Percentiles rank a stretch among this genome's conserved stretches.
These are phyloP conservation scores for Alternaria brassicicola DNA, from an alignment of 2,329 filamentous ascomycete genomes.

Conservation along the genomic window DNA sequence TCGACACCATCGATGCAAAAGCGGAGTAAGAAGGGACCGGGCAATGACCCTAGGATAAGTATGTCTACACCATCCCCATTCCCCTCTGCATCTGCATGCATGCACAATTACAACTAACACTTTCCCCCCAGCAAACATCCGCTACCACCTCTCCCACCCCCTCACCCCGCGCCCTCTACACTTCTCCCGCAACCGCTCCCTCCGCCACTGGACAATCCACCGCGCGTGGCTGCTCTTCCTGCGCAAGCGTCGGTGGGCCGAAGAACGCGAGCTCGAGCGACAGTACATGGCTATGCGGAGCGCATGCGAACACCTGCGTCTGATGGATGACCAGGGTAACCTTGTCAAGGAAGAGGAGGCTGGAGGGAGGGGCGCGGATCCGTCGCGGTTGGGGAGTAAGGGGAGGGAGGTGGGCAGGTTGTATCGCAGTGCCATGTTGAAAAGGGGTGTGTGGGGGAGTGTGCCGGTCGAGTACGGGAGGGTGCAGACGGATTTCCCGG, in stretches of 20 bases:
- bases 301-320: constrained; percentile 82
- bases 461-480: constrained; percentile 92
- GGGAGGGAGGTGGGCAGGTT: constrained; percentile 70
- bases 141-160: constrained; percentile 73
- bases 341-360: constrained; percentile 55
- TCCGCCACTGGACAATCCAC: constrained; percentile 99
- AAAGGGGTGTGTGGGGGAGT: constrained; percentile 82
- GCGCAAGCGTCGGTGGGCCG: constrained; percentile 67
- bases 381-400: constrained; percentile 29
- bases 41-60: constrained; percentile 44
- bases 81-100: too few relatives aligned
- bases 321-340: constrained; percentile 54
- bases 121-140: constrained; percentile 55
- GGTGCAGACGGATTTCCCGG: constrained; percentile 82
- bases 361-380: constrained; percentile 59
- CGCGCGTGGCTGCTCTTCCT: constrained; percentile 88
- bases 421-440: constrained; percentile 88
- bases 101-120: too few relatives aligned
- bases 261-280: constrained; percentile 74
- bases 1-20: constrained; percentile 38
- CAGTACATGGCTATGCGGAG: constrained; percentile 81
- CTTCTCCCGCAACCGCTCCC: constrained; percentile 82
- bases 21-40: constrained; percentile 28
- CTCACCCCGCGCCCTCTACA: constrained; percentile 77
- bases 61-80: constrained; percentile 14